Evolutionary conservation across 2,329 filamentous ascomycete genomes (phyloP), one percentile per base, ranked within the genome.

Genomic region (Monosporascus sp.): DNA sequence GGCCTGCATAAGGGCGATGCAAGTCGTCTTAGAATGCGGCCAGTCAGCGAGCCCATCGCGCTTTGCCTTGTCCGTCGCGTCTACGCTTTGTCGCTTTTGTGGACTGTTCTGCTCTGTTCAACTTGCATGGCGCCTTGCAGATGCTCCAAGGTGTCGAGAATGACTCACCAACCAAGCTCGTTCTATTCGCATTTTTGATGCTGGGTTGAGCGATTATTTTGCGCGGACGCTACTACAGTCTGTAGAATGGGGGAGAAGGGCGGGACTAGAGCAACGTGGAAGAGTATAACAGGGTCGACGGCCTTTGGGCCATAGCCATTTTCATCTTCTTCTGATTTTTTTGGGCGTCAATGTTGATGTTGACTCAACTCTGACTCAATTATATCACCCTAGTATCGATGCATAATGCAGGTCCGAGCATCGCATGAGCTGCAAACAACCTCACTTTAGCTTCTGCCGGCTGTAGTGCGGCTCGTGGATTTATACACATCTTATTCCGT

Each of bases 351-450:
- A 52, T 51, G 51, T 61, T 55, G 53, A 52, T 51, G 51, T 61
- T 55, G 53, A 54, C 57, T 62, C 56, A 51, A 59, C 53, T 63
- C 53, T 57, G 56, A 56, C 53, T 50, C 38, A 55, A 44, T 57
- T 58, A 58, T 24, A 52, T 58, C 49, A 38, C 54, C 56, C 57
- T 56, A 48, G 55, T 56, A 44, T 59, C 56, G 50, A 61, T 56
- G 49, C 48, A 48, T 54, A 52, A 57, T 62, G 59, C 63, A 60
- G 53, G 55, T 60, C 51, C 49, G 51, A 54, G 55, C 55, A 57
- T 64, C 60, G 63, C 64, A 65, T 66, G 61, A 67, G 60, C 60
- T 66, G 61, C 65, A 64, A 64, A 68, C 67, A 68, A 49, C 61
- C 55, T 68, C 65, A 65, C 55, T 55, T 57, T 60, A 66, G 59